Evolutionary conservation across 805 yeast genomes (phyloP), one percentile per base, ranked within the genome.

Genomic region (Torulaspora franciscae): DNA sequence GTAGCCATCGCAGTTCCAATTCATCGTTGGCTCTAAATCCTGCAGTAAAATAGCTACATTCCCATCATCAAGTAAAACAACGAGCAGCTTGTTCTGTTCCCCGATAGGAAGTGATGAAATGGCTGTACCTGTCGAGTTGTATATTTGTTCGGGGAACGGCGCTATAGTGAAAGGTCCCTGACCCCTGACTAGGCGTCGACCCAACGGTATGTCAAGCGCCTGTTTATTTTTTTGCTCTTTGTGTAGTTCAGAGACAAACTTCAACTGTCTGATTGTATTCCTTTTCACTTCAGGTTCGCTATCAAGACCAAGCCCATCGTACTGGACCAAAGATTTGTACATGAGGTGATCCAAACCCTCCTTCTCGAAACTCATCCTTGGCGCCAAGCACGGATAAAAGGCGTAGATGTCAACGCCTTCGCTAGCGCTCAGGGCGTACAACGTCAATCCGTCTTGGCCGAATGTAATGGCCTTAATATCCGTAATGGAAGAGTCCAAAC

Each of bases 371-470:
- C 33, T 24, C 6, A 57, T 24, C 7, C 29, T 35, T 7, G 51
- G 32, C 0, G 90, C 87, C 15, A 76, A 54, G 58, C 81, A 81
- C n/a, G 93, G 93, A 50, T 74, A 78, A 3, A 84, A 64, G 1
- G 75, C 67, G 54, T 73, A 81, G 1, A 85, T 48, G 50, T 83
- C 85, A 10, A 60, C 58, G 13, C 83, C 80, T 42, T 79, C 83
- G 7, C 65, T 57, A 7, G 74, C 25, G 36, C 51, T 73, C 42
- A 79, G 54, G 7, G 81, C 57, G 54, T 75, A 79, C 15, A 84
- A 62, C 0, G 85, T 73, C 41, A 83, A 54, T 2, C 72, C 70
- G 9, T 81, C 82, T 14, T 49, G 39, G 37, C 65, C 52, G 25
- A 65, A 60, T 6, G 50, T 34, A 8, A 64, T 48, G 19, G 56